Evolutionary conservation across 176 grass and related monocot species (phyloP).

Genomic region (Juncus effusus): DNA sequence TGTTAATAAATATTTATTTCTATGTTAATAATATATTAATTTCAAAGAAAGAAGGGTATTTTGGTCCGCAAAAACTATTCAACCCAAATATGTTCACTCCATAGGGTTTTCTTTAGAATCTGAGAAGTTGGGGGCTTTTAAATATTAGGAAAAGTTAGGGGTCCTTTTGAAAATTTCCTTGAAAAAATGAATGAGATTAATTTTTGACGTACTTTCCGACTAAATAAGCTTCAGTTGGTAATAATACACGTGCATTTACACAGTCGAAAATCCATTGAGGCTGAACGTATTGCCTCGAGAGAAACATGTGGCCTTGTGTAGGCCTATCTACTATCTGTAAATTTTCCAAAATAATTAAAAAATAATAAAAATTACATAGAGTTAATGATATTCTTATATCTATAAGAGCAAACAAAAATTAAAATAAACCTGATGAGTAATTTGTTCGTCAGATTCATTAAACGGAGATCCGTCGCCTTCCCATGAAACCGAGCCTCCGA

Average conservation of each 20-base stretch:
- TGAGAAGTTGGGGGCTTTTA: no score
- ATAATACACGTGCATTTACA: conserved; percentile 62
- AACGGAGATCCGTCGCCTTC: conserved; percentile 86
- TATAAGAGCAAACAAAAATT: neutral
- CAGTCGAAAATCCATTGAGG: conserved; percentile 97
- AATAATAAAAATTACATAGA: neutral
- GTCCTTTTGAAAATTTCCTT: no score
- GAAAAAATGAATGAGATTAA: neutral
- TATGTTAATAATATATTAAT: no score
- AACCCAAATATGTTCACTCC: no score
- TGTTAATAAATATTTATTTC: no score
- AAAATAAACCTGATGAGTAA: conserved; percentile 77
- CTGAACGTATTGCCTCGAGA: conserved; percentile 89
- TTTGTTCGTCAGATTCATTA: conserved; percentile 58
- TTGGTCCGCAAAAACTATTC: no score
- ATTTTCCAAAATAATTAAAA: conserved; percentile 3
- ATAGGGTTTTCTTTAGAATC: no score
- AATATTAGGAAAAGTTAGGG: no score
- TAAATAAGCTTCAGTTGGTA: conserved; percentile 69
- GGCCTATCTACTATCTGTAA: conserved; percentile 97
- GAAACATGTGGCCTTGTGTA: conserved; percentile 89
- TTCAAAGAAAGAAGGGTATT: no score
- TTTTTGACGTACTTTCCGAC: conserved; percentile 70
- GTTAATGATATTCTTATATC: conserved; percentile 4
- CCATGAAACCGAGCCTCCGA: conserved; percentile 92